Percentiles rank a stretch among this genome's conserved stretches.
phyloP scores from a whole-genome alignment of 441 rosid genomes.

The Metrosideros polymorpha region DNA sequence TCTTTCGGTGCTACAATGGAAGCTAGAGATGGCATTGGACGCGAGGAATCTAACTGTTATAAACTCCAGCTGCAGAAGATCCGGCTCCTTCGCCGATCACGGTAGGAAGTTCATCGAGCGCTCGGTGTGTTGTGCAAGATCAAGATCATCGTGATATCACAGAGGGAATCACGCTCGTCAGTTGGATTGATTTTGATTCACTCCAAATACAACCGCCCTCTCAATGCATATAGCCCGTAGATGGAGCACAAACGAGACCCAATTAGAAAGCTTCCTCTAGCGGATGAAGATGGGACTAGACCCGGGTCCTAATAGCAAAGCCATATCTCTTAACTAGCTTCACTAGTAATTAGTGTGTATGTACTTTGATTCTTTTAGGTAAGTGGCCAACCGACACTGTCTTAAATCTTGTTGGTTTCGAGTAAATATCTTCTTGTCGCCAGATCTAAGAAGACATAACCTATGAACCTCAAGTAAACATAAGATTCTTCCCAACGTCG shows the following conservation, averaged over 20 bases:
- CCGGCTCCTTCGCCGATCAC: rapidly evolving
- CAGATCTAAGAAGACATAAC: background rate
- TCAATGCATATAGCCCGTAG: background rate
- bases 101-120: background rate
- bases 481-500: background rate
- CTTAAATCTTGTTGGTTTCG: background rate
- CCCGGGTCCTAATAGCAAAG: background rate
- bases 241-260: background rate
- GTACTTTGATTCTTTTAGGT: background rate
- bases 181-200: background rate
- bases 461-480: background rate
- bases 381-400: background rate
- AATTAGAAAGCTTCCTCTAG: background rate
- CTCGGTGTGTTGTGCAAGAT: background rate
- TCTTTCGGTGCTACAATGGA: background rate
- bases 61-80: background rate
- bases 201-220: background rate
- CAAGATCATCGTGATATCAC: background rate
- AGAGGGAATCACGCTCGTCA: background rate
- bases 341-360: background rate
- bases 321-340: background rate
- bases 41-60: background rate
- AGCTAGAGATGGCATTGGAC: background rate
- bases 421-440: background rate
- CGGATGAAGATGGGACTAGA: background rate